Percentiles rank a stretch among this genome's conserved stretches.
These are phyloP conservation scores for Sclerotinia subarctica DNA, from an alignment of 2,329 filamentous ascomycete species.

Conservation along the genomic window DNA sequence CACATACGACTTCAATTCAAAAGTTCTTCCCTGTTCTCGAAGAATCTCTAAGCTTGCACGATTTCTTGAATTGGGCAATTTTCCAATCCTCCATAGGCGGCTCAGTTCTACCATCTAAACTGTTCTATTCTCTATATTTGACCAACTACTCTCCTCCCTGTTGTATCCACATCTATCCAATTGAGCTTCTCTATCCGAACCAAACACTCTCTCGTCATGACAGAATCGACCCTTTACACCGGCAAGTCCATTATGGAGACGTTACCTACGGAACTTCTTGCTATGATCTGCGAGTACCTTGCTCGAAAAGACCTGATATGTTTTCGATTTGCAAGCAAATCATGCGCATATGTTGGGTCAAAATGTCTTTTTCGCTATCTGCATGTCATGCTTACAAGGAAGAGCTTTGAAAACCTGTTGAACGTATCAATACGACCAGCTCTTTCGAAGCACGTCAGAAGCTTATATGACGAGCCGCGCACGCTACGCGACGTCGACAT, in stretches of 20 bases:
- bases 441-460: conserved; percentile 10
- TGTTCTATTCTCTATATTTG: background rate
- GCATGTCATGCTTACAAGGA: background rate
- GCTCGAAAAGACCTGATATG: background rate
- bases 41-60: too few species aligned
- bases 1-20: too few species aligned
- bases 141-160: background rate
- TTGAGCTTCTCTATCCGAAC: background rate
- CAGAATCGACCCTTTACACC: background rate
- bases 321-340: conserved; percentile 5
- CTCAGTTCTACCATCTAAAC: background rate
- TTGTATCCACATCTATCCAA: background rate
- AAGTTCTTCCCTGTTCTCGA: too few species aligned
- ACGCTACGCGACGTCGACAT: background rate
- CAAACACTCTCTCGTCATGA: background rate
- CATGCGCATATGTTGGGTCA: background rate
- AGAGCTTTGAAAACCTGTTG: background rate
- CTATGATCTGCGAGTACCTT: background rate
- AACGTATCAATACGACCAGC: background rate
- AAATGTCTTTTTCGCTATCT: background rate
- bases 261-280: conserved; percentile 1
- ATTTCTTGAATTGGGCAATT: background rate
- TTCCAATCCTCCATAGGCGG: background rate
- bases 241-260: background rate
- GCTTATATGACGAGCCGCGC: background rate